Base-by-base conservation (phyloP, 75 land plant species). In the Pinus tabuliformis region DNA sequence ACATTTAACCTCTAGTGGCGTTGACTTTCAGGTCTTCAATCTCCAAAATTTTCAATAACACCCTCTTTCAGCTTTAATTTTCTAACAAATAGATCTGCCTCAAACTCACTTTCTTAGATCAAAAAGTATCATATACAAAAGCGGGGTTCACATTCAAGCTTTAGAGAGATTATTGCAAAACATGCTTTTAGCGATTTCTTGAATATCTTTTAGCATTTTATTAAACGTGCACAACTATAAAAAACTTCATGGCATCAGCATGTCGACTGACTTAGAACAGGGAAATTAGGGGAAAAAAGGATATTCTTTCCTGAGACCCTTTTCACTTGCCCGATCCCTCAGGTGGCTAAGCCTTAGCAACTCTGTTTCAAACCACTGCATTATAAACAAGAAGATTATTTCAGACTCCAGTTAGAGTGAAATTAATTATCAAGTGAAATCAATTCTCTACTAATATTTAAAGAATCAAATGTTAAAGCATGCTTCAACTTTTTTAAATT, bases 251-350 rank as follows among this genome's bases (percentile, higher is more conserved):
- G 42, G 14, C 20, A 68, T 42, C 21, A 11, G 20, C 1, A 68
- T 9, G 49, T 39, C n/a, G 37, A 73, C 59, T 26, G 59, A 56
- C 5, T 14, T 20, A 26, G 65, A 39, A 16, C 4, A 45, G 70
- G 49, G 18, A 70, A 70, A 28, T 20, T 70, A 21, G 30, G 65
- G 52, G 3, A 33, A 28, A 88, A 80, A 89, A 95, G 99, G 99
- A 97, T 97, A 97, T 95, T 97, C 94, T 76, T 97, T 97, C 73
- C 87, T 81, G 12, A 89, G 98, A 61, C 99, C 99, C 70, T 82
- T 86, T 81, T 97, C 99, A 81, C 97, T 97, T 24, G 99, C 99
- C 39, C 99, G 90, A 77, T 97, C 99, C 79, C 99, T 82, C 59
- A 97, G 98, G 85, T 94, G 95, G 79, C 85, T 83, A 26, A 97